A percentile compares a stretch with the other conserved stretches of the same genome.
Evolutionary conservation across 768 basidiomycete genomes (phyloP).

Genomic region (Pleurotus giganteus): DNA sequence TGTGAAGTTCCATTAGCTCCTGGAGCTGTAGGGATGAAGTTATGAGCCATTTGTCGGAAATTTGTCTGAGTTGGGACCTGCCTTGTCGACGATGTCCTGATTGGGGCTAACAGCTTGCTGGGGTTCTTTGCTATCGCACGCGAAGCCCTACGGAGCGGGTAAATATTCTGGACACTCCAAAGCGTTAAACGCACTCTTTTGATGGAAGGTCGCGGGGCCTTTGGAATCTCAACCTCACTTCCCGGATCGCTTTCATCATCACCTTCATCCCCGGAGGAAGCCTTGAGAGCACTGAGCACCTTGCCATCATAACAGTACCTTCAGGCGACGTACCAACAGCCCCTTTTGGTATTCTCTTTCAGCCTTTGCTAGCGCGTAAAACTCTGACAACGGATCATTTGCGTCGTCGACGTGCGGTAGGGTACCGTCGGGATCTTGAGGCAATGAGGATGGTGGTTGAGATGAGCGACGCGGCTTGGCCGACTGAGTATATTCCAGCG

Average conservation of each 20-base stretch:
- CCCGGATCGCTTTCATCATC: constrained; percentile 27
- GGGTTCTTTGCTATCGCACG: constrained; percentile 53
- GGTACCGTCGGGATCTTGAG: background rate
- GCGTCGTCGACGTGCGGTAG: background rate
- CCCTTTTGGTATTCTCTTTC: constrained; percentile 44
- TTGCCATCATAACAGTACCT: background rate
- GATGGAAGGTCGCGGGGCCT: constrained; percentile 18
- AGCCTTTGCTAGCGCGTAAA: constrained; percentile 57
- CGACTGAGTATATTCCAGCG: background rate
- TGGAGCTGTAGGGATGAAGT: constrained; percentile 43
- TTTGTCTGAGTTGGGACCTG: constrained; percentile 19
- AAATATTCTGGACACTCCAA: background rate
- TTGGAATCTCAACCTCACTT: constrained; percentile 13
- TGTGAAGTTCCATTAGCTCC: constrained; percentile 65
- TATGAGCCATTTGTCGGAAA: background rate
- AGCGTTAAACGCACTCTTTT: constrained; percentile 25
- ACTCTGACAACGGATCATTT: constrained; percentile 61
- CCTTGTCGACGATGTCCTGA: constrained; percentile 76
- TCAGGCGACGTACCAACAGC: constrained; percentile 3
- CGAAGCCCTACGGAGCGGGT: constrained; percentile 50
- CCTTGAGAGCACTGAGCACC: background rate
- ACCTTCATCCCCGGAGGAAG: background rate
- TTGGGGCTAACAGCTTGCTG: constrained; percentile 46
- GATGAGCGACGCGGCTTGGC: background rate
- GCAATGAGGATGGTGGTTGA: background rate